Conservation (phyloP, 2,329 filamentous ascomycete species). For the Microcera coccophila region DNA sequence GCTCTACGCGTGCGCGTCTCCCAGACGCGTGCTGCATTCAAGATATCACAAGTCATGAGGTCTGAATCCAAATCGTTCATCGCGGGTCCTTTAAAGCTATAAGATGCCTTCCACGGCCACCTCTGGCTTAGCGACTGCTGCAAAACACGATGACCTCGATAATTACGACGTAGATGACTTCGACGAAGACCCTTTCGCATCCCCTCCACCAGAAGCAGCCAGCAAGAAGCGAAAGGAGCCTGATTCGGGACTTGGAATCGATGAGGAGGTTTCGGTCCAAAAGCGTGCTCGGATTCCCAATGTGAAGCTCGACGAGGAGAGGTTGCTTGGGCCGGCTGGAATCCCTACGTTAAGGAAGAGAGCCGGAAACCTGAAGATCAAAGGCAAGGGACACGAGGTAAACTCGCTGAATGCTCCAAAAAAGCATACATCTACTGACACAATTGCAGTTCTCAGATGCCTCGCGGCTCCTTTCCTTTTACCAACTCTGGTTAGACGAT, state of each 20-base stretch:
- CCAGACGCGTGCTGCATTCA: slow-evolving; percentile 12
- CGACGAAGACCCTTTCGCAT: slow-evolving; percentile 45
- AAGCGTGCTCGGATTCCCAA: slow-evolving; percentile 69
- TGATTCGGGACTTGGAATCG: slow-evolving; percentile 65
- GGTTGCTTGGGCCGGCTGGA: slow-evolving; percentile 77
- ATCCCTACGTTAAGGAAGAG: slow-evolving; percentile 76
- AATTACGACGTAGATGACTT: slow-evolving; percentile 66
- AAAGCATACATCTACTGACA: background rate
- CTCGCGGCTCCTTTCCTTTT: slow-evolving; percentile 76
- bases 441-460: slow-evolving; percentile 72
- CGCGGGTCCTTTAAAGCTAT: no score
- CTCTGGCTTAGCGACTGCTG: slow-evolving; percentile 9
- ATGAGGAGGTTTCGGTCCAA: slow-evolving; percentile 78
- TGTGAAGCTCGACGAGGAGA: slow-evolving; percentile 81
- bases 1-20: slow-evolving; percentile 22
- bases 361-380: slow-evolving; percentile 70
- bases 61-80: background rate
- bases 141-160: slow-evolving; percentile 61
- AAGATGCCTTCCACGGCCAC: slow-evolving; percentile 25
- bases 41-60: background rate
- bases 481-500: slow-evolving; percentile 95
- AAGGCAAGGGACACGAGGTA: slow-evolving; percentile 92
- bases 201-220: slow-evolving; percentile 40
- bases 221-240: slow-evolving; percentile 48
- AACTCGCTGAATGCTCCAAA: background rate